Percentiles rank a stretch among this genome's conserved stretches.
Conservation (phyloP, 1,284 basidiomycete genomes). For the Leccinum pachyderme region DNA sequence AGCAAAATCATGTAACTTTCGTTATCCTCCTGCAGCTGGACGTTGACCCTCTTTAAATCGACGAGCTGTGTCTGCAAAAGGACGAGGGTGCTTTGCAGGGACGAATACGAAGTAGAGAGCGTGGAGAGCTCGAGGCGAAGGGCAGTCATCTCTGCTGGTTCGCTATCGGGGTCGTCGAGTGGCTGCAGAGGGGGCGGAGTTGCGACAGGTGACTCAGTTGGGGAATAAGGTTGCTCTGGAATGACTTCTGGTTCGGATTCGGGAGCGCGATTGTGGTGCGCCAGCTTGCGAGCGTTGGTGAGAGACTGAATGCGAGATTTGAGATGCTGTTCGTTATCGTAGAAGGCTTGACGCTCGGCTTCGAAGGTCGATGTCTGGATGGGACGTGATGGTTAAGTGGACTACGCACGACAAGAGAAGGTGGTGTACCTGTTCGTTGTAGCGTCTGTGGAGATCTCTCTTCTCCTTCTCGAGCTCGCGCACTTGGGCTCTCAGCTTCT, state of each 20-base stretch:
- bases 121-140: conserved; percentile 77
- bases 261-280: conserved; percentile 36
- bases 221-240: conserved; percentile 32
- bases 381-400: conserved; percentile 11
- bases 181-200: conserved; percentile 38
- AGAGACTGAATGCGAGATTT: conserved; percentile 83
- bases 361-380: conserved; percentile 73
- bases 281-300: conserved; percentile 59
- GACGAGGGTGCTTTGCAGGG: conserved; percentile 72
- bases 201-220: conserved; percentile 26
- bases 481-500: conserved; percentile 73
- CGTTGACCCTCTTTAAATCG: conserved; percentile 78
- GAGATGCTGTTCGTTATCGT: conserved; percentile 84
- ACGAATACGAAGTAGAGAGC: conserved; percentile 74
- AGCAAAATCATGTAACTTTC: conserved; percentile 92
- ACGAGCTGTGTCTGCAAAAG: conserved; percentile 74
- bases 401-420: conserved; percentile 16
- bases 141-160: conserved; percentile 82
- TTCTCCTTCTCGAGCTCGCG: conserved; percentile 82
- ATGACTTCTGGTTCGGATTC: conserved; percentile 27
- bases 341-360: conserved; percentile 81
- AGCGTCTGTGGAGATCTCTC: conserved; percentile 70
- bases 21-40: conserved; percentile 87
- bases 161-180: conserved; percentile 59
- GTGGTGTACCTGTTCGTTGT: conserved; percentile 73